Evolutionary conservation across 129 eudicot species (phyloP).

Genomic region (Flaveria ramosissima): DNA sequence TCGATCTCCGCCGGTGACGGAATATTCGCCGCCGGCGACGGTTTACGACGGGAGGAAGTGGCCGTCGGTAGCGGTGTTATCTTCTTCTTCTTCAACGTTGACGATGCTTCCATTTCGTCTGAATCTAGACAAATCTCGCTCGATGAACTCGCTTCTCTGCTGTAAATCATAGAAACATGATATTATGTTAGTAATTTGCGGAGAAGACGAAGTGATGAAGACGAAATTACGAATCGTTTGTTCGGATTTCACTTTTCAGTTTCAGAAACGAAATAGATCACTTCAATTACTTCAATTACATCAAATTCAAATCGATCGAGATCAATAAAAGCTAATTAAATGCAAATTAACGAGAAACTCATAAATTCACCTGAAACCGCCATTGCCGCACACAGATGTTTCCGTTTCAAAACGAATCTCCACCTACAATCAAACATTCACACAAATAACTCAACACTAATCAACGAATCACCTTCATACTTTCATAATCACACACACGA

Average conservation of each 20-base stretch:
- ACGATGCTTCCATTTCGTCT: constrained; percentile 44
- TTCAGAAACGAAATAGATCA: constrained; percentile 25
- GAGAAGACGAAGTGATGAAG: background rate
- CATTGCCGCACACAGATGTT: constrained; percentile 39
- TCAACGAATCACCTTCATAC: background rate
- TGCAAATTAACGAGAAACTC: background rate
- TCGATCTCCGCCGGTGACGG: constrained; percentile 66
- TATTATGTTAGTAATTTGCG: background rate
- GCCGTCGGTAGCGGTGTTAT: constrained; percentile 11
- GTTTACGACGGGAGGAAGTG: constrained; percentile 27
- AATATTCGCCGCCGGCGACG: constrained; percentile 21
- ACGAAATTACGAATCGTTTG: constrained; percentile 9
- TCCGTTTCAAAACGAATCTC: constrained; percentile 49
- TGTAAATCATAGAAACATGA: constrained; percentile 22
- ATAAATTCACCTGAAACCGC: constrained; percentile 58
- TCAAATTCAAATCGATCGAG: constrained; percentile 23
- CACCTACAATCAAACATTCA: constrained; percentile 42
- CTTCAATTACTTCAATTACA: background rate
- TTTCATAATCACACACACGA: background rate
- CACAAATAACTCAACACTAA: constrained; percentile 5
- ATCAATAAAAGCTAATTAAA: constrained; percentile 14
- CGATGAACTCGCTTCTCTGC: constrained; percentile 54
- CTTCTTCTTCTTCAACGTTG: constrained; percentile 34
- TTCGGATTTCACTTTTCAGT: constrained; percentile 26
- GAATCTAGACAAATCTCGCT: constrained; percentile 53